phyloP scores from a whole-genome alignment of 345 rosid species.

The Eucalyptus leucophloia region DNA sequence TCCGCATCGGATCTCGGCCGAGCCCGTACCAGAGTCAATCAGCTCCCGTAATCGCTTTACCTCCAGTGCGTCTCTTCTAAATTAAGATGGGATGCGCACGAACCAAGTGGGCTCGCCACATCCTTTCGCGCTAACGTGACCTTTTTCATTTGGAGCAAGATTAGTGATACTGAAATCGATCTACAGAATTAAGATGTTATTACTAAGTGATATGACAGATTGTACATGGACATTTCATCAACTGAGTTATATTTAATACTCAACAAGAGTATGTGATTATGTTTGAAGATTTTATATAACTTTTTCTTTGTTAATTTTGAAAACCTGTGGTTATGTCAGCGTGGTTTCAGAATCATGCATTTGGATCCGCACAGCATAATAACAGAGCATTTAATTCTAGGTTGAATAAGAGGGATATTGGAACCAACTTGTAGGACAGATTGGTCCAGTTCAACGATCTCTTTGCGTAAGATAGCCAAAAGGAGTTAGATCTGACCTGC shows the following conservation, averaged over 20 bases:
- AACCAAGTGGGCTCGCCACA: not conserved
- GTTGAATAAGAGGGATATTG: not conserved
- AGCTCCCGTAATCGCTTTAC: not conserved
- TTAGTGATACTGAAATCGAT: not conserved
- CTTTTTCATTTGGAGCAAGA: not conserved
- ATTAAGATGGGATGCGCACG: not conserved
- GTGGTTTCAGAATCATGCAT: not conserved
- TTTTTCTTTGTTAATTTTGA: not conserved
- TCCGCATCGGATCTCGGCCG: not conserved
- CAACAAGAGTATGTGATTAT: not conserved
- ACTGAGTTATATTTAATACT: not conserved
- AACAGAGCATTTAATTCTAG: not conserved
- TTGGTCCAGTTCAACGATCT: not conserved
- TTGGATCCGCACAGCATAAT: not conserved
- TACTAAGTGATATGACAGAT: fast-evolving
- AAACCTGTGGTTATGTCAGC: not conserved
- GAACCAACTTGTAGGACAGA: not conserved
- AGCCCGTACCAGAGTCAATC: not conserved
- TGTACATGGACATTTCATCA: not conserved
- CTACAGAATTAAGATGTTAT: fast-evolving
- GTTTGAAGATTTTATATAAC: not conserved
- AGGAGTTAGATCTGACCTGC: not conserved
- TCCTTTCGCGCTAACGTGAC: not conserved
- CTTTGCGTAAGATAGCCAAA: not conserved
- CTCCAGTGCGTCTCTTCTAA: not conserved